Base-by-base conservation (phyloP, 345 rosid genomes). In the Corchorus olitorius region DNA sequence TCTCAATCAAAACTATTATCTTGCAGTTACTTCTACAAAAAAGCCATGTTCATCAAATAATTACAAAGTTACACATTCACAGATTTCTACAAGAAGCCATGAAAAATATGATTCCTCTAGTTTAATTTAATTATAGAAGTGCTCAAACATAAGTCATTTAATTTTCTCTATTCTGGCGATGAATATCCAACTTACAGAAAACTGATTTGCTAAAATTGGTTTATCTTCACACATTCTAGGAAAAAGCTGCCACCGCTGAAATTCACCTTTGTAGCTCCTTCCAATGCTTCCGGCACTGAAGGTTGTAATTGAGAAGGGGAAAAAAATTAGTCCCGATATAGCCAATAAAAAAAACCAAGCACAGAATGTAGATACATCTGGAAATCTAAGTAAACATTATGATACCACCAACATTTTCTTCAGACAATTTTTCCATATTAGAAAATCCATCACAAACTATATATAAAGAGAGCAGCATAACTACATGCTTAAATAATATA, bases 261-360 rank as follows among this genome's bases (percentile, higher is more conserved):
- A 96, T 84, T 93, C 98, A 80, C 99, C 98, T 82, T 81, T 89
- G 76, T 82, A 92, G 81, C 97, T 87, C 78, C 98, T 91, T 78
- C 97, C 97, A 68, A 96, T 92, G 87, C 99, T 93, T 35, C 98
- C 99, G 20, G 89, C 75, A 48, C 98, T 93, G 86, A 73, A 62
- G 64, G 49, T 60, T 43, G 39, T 52, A 15, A 45, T 33, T 19
- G 39, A 39, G 50, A 75, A 75, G 41, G 60, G 46, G 20, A 60
- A 53, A 46, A 52, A 22, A 56, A 15, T 16, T n/a, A 22, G 46
- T 35, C 63, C 48, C 22, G 60, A 76, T 55, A 73, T 41, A 55
- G 43, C 20, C 73, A 41, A 39, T 35, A n/a, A 62, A 49, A 48
- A 16, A 35, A 19, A 75, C 43, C 7, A 56, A 41, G 55, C n/a